phyloP scores from a whole-genome alignment of 2,329 filamentous ascomycete species.

The Fusarium vanettenii region DNA sequence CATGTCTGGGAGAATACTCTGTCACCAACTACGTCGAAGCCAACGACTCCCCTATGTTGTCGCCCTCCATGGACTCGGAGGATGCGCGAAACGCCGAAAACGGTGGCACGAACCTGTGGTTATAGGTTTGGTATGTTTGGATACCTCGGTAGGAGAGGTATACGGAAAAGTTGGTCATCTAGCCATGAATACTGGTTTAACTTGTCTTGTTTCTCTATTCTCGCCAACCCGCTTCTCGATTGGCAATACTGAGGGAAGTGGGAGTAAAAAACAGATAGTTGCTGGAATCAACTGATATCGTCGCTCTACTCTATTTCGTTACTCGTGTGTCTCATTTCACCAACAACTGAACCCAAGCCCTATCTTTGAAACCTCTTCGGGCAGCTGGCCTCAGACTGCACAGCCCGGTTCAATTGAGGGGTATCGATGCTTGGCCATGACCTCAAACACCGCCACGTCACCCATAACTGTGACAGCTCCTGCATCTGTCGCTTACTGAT shows the following conservation, averaged over 20 bases:
- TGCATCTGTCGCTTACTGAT: not conserved
- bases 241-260: not conserved
- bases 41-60: not conserved
- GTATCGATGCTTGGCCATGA: not conserved
- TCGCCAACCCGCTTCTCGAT: not conserved
- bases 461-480: not conserved
- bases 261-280: not conserved
- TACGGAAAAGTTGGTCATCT: not conserved
- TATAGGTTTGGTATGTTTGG: not conserved
- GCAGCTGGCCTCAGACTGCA: not conserved
- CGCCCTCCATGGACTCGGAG: constrained; percentile 27
- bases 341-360: not conserved
- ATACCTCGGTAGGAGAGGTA: constrained; percentile 13
- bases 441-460: not conserved
- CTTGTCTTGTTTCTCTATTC: not conserved
- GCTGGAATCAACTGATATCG: not conserved
- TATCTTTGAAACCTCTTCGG: not conserved
- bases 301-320: not conserved
- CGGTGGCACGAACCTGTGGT: constrained; percentile 21
- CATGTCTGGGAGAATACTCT: constrained; percentile 32
- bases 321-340: not conserved
- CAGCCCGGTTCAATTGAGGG: not conserved
- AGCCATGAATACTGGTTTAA: not conserved
- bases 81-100: constrained; percentile 22
- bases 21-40: not conserved